A percentile compares a stretch with the other conserved stretches of the same genome.
phyloP scores from a whole-genome alignment of 2,329 filamentous ascomycete species.

The Aspergillus glaucus region DNA sequence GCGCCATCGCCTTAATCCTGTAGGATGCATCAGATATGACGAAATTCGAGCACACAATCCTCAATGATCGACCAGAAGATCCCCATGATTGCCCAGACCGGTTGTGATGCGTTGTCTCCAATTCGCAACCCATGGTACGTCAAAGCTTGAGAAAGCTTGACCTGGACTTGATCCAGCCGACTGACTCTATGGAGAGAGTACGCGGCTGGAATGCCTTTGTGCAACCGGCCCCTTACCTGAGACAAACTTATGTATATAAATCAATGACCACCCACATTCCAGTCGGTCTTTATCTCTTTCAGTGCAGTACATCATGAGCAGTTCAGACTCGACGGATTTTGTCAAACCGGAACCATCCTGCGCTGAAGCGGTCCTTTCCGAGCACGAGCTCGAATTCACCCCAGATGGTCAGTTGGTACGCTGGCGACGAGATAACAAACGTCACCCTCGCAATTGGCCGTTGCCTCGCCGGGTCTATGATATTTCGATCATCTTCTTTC shows the following conservation, averaged over 20 bases:
- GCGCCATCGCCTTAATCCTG: neutral
- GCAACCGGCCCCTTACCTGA: neutral
- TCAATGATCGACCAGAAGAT: neutral
- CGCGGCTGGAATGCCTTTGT: neutral
- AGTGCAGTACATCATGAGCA: neutral
- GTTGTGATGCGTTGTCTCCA: too few species aligned
- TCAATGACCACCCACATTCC: neutral
- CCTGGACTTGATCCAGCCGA: neutral
- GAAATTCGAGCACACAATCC: neutral
- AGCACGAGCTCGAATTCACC: constrained; percentile 23
- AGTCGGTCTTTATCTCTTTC: neutral
- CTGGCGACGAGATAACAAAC: constrained; percentile 23
- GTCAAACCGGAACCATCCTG: neutral
- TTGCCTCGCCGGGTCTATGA: constrained; percentile 23
- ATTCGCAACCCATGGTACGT: neutral
- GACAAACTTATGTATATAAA: neutral
- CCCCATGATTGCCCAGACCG: neutral
- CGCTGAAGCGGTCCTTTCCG: constrained; percentile 7
- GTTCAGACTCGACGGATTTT: neutral
- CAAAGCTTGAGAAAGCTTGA: neutral
- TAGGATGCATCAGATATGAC: neutral
- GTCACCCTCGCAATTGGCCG: constrained; percentile 29
- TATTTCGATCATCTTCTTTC: constrained; percentile 19
- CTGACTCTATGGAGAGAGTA: too few species aligned
- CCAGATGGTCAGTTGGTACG: constrained; percentile 25